Evolutionary conservation across 176 grass and related monocot species (phyloP).

Genomic region (Puya raimondii): DNA sequence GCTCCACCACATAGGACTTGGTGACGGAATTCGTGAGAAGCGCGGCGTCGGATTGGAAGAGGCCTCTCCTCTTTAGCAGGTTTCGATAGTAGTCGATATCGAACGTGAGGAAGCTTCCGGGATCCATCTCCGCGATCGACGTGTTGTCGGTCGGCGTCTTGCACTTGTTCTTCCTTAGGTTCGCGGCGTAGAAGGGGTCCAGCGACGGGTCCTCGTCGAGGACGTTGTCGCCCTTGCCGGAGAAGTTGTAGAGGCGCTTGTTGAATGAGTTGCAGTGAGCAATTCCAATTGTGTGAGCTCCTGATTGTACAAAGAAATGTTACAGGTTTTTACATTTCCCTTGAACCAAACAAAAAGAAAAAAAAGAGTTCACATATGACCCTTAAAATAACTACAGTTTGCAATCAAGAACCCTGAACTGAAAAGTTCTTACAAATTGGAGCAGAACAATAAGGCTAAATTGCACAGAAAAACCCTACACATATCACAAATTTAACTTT

Average conservation of each 20-base stretch:
- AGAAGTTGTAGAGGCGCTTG: conserved; percentile 75
- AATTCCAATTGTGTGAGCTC: conserved; percentile 85
- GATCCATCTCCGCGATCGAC: conserved; percentile 84
- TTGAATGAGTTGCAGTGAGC: conserved; percentile 47
- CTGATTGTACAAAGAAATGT: conserved; percentile 19
- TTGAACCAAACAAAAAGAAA: background rate
- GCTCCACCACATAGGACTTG: conserved; percentile 25
- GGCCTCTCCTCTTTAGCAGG: conserved; percentile 54
- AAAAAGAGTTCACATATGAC: background rate
- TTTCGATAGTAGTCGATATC: conserved; percentile 63
- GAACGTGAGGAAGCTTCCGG: conserved; percentile 72
- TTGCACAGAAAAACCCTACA: too few relatives aligned
- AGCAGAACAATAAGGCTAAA: too few relatives aligned
- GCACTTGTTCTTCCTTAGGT: conserved; percentile 57
- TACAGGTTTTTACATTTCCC: background rate
- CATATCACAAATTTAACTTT: too few relatives aligned
- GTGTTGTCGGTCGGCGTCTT: conserved; percentile 36
- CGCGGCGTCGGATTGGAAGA: conserved; percentile 75
- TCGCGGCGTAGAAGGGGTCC: conserved; percentile 44
- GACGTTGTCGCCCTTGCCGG: conserved; percentile 28
- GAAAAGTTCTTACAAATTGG: too few relatives aligned
- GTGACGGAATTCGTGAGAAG: conserved; percentile 37
- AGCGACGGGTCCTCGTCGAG: conserved; percentile 50
- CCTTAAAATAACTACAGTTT: background rate
- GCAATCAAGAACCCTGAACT: too few relatives aligned